Percentiles rank a stretch among this genome's conserved stretches.
These are phyloP conservation scores for Funneliformis geosporum DNA, from an alignment of 192 early-diverging fungal genomes.

Conservation along the genomic window DNA sequence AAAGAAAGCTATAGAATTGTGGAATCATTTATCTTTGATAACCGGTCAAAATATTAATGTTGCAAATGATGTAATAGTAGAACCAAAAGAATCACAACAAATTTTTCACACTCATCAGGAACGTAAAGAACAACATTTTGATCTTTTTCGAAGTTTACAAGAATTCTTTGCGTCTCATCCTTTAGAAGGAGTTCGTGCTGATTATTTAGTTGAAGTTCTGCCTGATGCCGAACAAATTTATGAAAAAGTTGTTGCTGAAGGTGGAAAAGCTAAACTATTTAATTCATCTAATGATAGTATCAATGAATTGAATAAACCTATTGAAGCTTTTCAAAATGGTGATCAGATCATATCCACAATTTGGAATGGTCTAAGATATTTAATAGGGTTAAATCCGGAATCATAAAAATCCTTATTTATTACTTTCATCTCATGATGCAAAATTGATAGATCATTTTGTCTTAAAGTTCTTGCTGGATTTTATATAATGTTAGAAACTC, in stretches of 20 bases:
- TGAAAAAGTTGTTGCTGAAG: neutral
- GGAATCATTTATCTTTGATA: conserved; percentile 26
- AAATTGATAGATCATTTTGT: too few relatives aligned
- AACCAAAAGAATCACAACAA: neutral
- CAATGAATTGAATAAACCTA: neutral
- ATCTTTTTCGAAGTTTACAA: neutral
- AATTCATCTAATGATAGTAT: neutral
- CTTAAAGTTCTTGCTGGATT: too few relatives aligned
- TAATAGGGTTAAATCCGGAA: neutral
- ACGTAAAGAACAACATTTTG: neutral
- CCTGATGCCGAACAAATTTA: conserved; percentile 2
- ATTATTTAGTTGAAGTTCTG: neutral
- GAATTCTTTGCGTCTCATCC: conserved; percentile 11
- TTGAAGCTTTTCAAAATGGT: neutral
- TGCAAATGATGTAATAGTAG: neutral
- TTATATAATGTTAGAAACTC: too few relatives aligned
- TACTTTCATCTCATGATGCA: too few relatives aligned
- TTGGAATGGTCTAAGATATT: neutral
- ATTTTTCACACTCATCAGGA: neutral
- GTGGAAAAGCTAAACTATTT: neutral
- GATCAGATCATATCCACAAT: neutral
- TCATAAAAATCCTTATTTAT: too few relatives aligned
- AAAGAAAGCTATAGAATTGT: conserved; percentile 48
- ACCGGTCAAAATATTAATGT: neutral
- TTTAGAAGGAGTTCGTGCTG: neutral